Evolutionary conservation across 345 rosid species (phyloP).

Genomic region (Melaleuca quinquenervia): DNA sequence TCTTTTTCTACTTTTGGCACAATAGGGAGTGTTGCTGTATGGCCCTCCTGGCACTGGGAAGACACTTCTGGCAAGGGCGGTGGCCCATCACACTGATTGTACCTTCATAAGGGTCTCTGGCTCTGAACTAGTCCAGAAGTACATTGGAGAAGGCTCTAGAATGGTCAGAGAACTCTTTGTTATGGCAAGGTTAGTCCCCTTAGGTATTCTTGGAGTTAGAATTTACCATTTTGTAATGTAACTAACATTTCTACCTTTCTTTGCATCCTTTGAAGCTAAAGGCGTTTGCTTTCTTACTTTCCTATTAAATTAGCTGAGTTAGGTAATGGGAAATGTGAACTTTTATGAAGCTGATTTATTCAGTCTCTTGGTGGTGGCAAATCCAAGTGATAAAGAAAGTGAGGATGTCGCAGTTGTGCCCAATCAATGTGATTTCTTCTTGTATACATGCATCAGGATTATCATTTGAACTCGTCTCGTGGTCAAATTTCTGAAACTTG

Average conservation of each 20-base stretch:
- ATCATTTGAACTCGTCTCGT: not conserved
- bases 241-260: not conserved
- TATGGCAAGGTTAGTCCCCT: slow-evolving; percentile 70
- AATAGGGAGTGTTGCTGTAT: slow-evolving; percentile 87
- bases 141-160: slow-evolving; percentile 98
- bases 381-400: not conserved
- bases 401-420: not conserved
- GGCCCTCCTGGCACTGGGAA: slow-evolving; percentile 99
- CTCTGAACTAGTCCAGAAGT: slow-evolving; percentile 91
- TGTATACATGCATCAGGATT: not conserved
- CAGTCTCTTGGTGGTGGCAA: not conserved
- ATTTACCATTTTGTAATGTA: not conserved
- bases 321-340: not conserved
- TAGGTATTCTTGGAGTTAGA: not conserved
- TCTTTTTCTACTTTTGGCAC: not conserved
- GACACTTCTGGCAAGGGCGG: slow-evolving; percentile 94
- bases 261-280: not conserved
- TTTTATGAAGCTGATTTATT: not conserved
- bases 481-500: not conserved
- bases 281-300: not conserved
- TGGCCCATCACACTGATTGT: slow-evolving; percentile 99
- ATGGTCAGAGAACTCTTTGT: slow-evolving; percentile 99
- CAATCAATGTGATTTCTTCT: not conserved
- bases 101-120: slow-evolving; percentile 99
- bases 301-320: not conserved